phyloP scores from a whole-genome alignment of 306 rosid genomes.

The Vigna unguiculata region DNA sequence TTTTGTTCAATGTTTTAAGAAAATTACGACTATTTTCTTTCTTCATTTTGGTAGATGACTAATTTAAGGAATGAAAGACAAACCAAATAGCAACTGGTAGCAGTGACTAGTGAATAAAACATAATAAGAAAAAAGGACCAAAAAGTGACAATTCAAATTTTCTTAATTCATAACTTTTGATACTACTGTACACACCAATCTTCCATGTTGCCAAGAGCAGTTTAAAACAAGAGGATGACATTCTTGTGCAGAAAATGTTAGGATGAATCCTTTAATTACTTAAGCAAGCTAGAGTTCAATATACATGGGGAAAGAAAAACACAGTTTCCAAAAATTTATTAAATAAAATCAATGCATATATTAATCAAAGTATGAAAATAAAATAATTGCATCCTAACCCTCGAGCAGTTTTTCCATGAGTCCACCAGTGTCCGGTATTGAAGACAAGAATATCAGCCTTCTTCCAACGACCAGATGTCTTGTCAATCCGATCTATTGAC shows the following conservation, averaged over 20 bases:
- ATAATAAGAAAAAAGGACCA: background rate
- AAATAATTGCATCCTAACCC: slow-evolving; percentile 69
- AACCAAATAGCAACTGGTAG: slow-evolving; percentile 12
- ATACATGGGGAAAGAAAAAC: slow-evolving; percentile 26
- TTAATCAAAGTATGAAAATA: slow-evolving; percentile 31
- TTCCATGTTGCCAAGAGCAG: background rate
- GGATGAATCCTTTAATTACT: slow-evolving; percentile 2
- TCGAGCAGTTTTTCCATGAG: slow-evolving; percentile 97
- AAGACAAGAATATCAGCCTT: slow-evolving; percentile 92
- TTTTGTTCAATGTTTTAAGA: background rate
- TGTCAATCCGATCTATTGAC: slow-evolving; percentile 90
- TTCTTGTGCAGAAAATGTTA: slow-evolving; percentile 26
- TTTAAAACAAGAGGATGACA: background rate
- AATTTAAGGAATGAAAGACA: slow-evolving; percentile 25
- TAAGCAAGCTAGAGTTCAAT: slow-evolving; percentile 36
- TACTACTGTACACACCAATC: background rate
- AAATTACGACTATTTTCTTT: background rate
- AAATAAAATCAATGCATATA: slow-evolving; percentile 34
- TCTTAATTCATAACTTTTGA: slow-evolving; percentile 1
- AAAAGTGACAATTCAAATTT: background rate
- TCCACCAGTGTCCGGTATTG: slow-evolving; percentile 99
- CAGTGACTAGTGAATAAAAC: background rate
- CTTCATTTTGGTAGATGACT: slow-evolving; percentile 6
- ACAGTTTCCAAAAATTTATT: slow-evolving; percentile 19
- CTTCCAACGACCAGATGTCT: slow-evolving; percentile 82